A percentile compares a stretch with the other conserved stretches of the same genome.
phyloP scores from a whole-genome alignment of 129 eudicot genomes.

The Artemisia tridentata region DNA sequence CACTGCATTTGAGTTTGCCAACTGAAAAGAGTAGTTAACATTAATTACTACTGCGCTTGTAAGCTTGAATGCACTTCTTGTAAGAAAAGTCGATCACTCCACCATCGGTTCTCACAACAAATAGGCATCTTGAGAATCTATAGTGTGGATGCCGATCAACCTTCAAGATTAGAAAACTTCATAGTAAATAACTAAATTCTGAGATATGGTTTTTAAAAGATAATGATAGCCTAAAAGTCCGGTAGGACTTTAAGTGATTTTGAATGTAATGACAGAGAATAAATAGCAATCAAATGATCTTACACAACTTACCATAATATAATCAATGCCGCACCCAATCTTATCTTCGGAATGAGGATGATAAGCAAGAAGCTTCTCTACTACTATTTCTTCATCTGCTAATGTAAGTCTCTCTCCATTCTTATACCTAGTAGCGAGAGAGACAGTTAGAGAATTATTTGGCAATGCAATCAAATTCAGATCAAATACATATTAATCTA shows the following conservation, averaged over 20 bases:
- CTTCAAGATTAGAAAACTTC: conserved; percentile 33
- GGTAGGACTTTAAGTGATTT: conserved; percentile 27
- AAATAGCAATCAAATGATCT: conserved; percentile 18
- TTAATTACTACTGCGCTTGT: conserved; percentile 64
- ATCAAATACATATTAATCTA: not conserved
- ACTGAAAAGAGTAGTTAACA: not conserved
- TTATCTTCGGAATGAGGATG: conserved; percentile 86
- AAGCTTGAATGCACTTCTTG: conserved; percentile 80
- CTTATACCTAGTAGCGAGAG: conserved; percentile 55
- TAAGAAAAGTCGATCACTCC: conserved; percentile 98
- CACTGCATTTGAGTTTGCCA: conserved; percentile 4
- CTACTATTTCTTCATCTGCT: conserved; percentile 62
- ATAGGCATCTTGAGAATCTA: conserved; percentile 65
- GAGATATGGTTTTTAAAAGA: not conserved
- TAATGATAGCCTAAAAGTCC: not conserved
- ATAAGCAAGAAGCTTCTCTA: conserved; percentile 80
- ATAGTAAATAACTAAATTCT: not conserved
- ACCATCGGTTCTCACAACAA: conserved; percentile 88
- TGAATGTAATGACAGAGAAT: not conserved
- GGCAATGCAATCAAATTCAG: not conserved
- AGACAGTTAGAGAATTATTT: not conserved
- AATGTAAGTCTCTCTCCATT: conserved; percentile 72
- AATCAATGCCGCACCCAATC: conserved; percentile 85
- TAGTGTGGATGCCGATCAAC: conserved; percentile 92
- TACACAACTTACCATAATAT: conserved; percentile 62